Evolutionary conservation across 2,329 filamentous ascomycete genomes (phyloP).

Genomic region (Alternaria arbusti): DNA sequence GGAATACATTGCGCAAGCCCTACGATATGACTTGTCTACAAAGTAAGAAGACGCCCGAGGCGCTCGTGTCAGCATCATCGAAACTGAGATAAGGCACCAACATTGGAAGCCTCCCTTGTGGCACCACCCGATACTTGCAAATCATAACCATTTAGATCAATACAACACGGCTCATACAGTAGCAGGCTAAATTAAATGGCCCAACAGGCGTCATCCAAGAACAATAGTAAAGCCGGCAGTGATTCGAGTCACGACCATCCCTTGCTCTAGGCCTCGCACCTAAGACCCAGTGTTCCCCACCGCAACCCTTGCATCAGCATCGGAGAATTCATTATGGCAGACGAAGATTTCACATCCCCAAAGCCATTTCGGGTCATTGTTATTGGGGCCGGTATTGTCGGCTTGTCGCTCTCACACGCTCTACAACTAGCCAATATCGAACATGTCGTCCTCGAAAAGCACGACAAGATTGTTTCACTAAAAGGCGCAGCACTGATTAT

Average conservation of each 20-base stretch:
- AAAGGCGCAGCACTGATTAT: constrained; percentile 30
- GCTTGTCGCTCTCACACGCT: constrained; percentile 26
- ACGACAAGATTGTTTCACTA: constrained; percentile 23
- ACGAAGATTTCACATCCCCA: not conserved
- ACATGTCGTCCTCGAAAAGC: constrained; percentile 33
- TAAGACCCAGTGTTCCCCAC: not conserved
- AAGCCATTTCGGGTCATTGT: constrained; percentile 25
- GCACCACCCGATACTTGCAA: not conserved
- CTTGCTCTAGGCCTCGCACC: not conserved
- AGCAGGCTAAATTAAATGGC: not conserved
- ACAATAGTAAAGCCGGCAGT: not conserved
- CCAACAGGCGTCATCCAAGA: not conserved
- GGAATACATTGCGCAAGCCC: not conserved
- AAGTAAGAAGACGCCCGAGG: not conserved
- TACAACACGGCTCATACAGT: not conserved
- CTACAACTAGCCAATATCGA: constrained; percentile 30
- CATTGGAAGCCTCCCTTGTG: not conserved
- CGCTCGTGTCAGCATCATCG: not conserved
- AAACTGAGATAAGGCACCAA: not conserved
- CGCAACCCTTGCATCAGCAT: not conserved
- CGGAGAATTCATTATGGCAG: not conserved
- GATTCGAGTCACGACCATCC: not conserved
- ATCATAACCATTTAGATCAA: not conserved
- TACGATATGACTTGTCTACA: not conserved
- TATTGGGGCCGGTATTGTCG: constrained; percentile 27